A percentile compares a stretch with the other conserved stretches of the same genome.
Conservation (phyloP, 2,329 filamentous ascomycete genomes). For the Orbilia javanica region DNA sequence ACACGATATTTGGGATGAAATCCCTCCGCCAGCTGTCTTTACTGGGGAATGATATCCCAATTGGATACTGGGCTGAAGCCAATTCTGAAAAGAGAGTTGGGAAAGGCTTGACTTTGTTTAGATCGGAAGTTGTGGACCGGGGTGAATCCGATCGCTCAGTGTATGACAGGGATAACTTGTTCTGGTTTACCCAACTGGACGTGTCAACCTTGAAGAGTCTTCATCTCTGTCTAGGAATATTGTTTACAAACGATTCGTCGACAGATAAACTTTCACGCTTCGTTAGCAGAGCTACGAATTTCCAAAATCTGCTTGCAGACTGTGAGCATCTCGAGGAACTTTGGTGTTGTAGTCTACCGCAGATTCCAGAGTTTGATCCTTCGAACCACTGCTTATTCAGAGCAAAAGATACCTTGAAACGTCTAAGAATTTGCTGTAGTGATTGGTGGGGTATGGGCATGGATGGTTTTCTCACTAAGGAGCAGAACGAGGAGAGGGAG, state of each 20-base stretch:
- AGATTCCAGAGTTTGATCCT: slow-evolving; percentile 23
- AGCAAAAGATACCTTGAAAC: slow-evolving; percentile 25
- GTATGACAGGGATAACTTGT: slow-evolving; percentile 31
- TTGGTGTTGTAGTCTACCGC: slow-evolving; percentile 37
- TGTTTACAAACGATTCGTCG: not conserved
- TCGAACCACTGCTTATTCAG: slow-evolving; percentile 39
- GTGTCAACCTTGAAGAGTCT: slow-evolving; percentile 2
- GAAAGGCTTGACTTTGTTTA: slow-evolving; percentile 15
- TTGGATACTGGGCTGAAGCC: slow-evolving; percentile 31
- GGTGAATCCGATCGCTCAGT: not conserved
- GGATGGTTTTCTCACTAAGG: slow-evolving; percentile 5
- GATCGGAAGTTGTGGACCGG: slow-evolving; percentile 28
- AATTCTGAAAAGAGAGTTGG: slow-evolving; percentile 10
- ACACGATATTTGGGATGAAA: slow-evolving; percentile 34
- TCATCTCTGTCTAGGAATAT: slow-evolving; percentile 35
- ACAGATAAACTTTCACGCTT: slow-evolving; percentile 2
- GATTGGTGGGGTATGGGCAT: slow-evolving; percentile 39
- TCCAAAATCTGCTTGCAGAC: slow-evolving; percentile 9
- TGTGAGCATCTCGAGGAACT: slow-evolving; percentile 31
- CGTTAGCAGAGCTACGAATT: slow-evolving; percentile 7
- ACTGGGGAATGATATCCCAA: slow-evolving; percentile 34
- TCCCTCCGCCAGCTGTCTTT: slow-evolving; percentile 21
- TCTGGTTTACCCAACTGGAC: slow-evolving; percentile 33
- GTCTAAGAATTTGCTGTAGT: slow-evolving; percentile 40
- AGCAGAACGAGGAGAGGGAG: slow-evolving; percentile 15